Base-by-base conservation (phyloP, 2,329 filamentous ascomycete genomes). In the Colletotrichum sp. region DNA sequence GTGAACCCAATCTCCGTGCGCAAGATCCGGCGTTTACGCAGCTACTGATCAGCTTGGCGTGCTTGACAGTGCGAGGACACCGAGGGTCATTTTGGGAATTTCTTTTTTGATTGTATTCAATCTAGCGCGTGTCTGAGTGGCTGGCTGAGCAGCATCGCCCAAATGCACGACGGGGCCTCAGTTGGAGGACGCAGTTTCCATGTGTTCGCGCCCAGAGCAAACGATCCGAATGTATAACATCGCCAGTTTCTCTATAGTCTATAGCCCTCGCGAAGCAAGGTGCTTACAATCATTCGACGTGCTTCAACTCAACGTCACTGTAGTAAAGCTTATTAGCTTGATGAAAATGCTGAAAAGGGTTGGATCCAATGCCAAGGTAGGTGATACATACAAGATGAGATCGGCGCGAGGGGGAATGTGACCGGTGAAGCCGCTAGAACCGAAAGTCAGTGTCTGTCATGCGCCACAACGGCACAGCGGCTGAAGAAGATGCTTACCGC, bases 381-480 rank as follows among this genome's bases (percentile, higher is more conserved):
- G 18, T 18, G 44, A 10, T 44, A 26, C 95, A 90, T 90, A 97
- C 95, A 98, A 98, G 87, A 98, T 90, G 78, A 98, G 90, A 79
- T 90, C 92, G n/a, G 95, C 88, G 81, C 94, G 91, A 52, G 92
- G 86, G 77, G 95, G 95, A 78, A 98, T 98, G 81, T 93, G 88
- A 73, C 92, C 93, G 39, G 94, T 92, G 88, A 96, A 97, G 72
- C 95, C 95, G 80, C 94, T 96, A 78, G 67, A 8, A 6, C 3
- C 32, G 7, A 7, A 21, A 8, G 34, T 52, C 24, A 52, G 60
- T 18, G 57, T 28, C 26, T 28, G 15, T 36, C 26, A 30, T 55
- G 12, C 10, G 13, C 21, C 39, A 26, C 28, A 52, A 16, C 28
- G 28, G 12, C 55, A 26, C 16, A 16, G 55, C 34, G 34, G n/a